Conservation (phyloP, 1,284 basidiomycete genomes). For the Fistulina hepatica region DNA sequence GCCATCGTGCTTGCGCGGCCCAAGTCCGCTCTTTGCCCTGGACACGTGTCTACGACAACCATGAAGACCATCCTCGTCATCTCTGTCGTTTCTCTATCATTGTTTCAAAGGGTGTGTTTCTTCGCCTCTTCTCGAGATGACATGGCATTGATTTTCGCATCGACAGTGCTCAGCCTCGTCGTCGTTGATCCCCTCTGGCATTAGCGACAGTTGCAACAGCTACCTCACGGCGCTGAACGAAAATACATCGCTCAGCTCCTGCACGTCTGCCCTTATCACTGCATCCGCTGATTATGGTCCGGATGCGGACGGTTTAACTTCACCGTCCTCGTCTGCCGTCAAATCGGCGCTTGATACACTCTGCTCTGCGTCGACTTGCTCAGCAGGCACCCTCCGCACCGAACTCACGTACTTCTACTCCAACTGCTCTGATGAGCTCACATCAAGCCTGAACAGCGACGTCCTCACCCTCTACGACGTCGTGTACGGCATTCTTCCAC, state of each 20-base stretch:
- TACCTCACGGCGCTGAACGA: slow-evolving; percentile 58
- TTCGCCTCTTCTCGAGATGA: too few relatives aligned
- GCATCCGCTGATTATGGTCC: slow-evolving; percentile 56
- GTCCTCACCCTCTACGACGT: slow-evolving; percentile 67
- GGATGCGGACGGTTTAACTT: slow-evolving; percentile 28
- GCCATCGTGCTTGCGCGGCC: too few relatives aligned
- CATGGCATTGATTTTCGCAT: too few relatives aligned
- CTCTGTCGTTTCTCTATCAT: too few relatives aligned
- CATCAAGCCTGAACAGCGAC: slow-evolving; percentile 31
- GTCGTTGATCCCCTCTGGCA: slow-evolving; percentile 48
- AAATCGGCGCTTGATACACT: slow-evolving; percentile 43
- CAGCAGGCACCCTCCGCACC: slow-evolving; percentile 49
- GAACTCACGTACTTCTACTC: slow-evolving; percentile 60
- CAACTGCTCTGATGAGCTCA: slow-evolving; percentile 62
- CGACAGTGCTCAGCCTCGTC: slow-evolving; percentile 30
- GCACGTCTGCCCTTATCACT: slow-evolving; percentile 53
- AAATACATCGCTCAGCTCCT: slow-evolving; percentile 45
- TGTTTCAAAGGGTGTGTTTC: too few relatives aligned
- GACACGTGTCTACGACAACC: too few relatives aligned
- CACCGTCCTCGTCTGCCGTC: slow-evolving; percentile 36
- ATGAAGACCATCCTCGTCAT: too few relatives aligned
- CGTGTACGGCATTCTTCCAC: slow-evolving; percentile 60
- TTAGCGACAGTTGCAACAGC: slow-evolving; percentile 44
- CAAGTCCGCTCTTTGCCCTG: too few relatives aligned
- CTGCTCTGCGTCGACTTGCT: slow-evolving; percentile 36